Evolutionary conservation across 257 asterid genomes (phyloP), one percentile per base, ranked within the genome.

Genomic region (Nicotiana paniculata): DNA sequence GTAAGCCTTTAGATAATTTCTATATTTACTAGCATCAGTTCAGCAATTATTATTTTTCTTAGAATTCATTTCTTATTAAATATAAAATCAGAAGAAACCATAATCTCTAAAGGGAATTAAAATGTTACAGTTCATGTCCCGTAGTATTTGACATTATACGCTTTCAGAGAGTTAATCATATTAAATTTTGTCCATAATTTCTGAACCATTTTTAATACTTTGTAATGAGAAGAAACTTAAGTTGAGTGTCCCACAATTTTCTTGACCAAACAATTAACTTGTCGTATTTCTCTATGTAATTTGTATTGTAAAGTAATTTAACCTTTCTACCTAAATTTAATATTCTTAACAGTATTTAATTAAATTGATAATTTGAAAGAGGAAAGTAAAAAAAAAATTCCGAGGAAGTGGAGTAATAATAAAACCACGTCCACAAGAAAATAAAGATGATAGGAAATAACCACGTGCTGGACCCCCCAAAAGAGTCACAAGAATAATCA

Each of bases 381-480:
- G 3, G 46, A 8, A 1, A 39, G 46, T 0, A 1, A 39, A 37
- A 37, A 37, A 37, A 3, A 37, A 32, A 32, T 37, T 9, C 9
- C 9, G 51, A 43, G 12, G 12, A 43, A 43, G 46, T 21, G 35
- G 51, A 54, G 64, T 68, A 55, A 59, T 32, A 57, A 2, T 15
- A 83, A 65, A 63, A 61, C 48, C 4, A 26, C 4, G 30, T 28
- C 30, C 30, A 48, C 39, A 15, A 82, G 1, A 37, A 17, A 76
- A n/a, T 12, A 68, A 18, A 26, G 79, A 66, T 63, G 13, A 65
- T 67, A 18, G 30, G 11, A 10, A n/a, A 13, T 78, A 26, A 81
- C 77, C 81, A 82, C 84, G 87, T 65, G 89, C 33, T 84, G 84
- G 80, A 58, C 53, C 59, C 79, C 81, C 78, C 80, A 35, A 75